Percentiles rank a stretch among this genome's conserved stretches.
phyloP scores from a whole-genome alignment of 306 rosid genomes.

The Pyrus bretschneideri region DNA sequence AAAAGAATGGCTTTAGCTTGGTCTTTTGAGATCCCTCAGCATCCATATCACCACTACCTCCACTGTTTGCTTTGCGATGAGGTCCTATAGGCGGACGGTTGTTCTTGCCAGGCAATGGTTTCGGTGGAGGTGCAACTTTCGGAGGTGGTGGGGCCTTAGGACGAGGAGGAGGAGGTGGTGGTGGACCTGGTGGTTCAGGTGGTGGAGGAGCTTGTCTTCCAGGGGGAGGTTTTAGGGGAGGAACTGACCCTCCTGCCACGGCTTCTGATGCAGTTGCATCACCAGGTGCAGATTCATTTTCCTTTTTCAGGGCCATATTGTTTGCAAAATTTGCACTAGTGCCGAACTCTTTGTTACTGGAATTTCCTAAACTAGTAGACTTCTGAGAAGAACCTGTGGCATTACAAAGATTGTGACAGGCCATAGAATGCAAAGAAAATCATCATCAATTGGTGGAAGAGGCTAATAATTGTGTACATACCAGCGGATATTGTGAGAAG shows the following conservation, averaged over 20 bases:
- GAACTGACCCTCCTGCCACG: slow-evolving; percentile 19
- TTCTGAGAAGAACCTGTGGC: slow-evolving; percentile 53
- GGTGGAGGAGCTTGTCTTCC: slow-evolving; percentile 44
- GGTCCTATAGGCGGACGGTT: slow-evolving; percentile 28
- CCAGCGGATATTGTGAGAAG: slow-evolving; percentile 47
- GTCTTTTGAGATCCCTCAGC: slow-evolving; percentile 56
- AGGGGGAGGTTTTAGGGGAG: slow-evolving; percentile 37
- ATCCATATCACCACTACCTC: slow-evolving; percentile 19
- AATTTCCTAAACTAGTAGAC: slow-evolving; percentile 34
- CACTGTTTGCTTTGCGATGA: slow-evolving; percentile 2
- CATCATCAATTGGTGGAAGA: background rate
- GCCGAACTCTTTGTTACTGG: slow-evolving; percentile 24
- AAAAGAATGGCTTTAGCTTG: slow-evolving; percentile 89
- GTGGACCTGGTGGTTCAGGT: slow-evolving; percentile 38
- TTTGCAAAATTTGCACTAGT: slow-evolving; percentile 18
- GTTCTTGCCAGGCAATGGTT: slow-evolving; percentile 35
- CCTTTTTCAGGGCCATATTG: slow-evolving; percentile 24
- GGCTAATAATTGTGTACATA: slow-evolving; percentile 32
- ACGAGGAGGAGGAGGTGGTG: slow-evolving; percentile 32
- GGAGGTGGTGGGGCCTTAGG: slow-evolving; percentile 42
- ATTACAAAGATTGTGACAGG: slow-evolving; percentile 7
- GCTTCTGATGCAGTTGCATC: slow-evolving; percentile 31
- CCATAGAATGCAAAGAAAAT: background rate
- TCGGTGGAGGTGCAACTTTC: slow-evolving; percentile 46
- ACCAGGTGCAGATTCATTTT: slow-evolving; percentile 17